Conservation (phyloP, 352 stramenopile species). For the Globisporangium takayamanum region DNA sequence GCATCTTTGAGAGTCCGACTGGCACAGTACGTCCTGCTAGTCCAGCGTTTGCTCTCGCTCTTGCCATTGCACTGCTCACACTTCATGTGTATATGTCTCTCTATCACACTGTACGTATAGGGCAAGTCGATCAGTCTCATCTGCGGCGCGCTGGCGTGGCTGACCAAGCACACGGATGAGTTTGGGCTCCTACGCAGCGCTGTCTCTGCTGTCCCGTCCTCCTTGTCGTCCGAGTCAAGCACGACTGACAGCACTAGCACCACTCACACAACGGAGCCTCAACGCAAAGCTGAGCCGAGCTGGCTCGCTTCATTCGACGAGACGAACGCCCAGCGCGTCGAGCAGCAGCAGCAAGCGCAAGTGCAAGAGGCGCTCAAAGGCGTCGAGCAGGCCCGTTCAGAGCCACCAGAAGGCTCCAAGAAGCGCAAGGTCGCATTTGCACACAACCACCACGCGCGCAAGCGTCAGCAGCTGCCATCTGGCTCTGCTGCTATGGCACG, state of each 20-base stretch:
- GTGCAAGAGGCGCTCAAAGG: conserved; percentile 40
- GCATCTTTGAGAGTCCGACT: conserved; percentile 91
- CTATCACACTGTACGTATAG: conserved; percentile 15
- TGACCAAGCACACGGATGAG: conserved; percentile 67
- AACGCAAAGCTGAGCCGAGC: conserved; percentile 28
- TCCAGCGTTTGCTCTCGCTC: background rate
- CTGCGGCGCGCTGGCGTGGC: conserved; percentile 83
- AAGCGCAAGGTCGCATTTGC: conserved; percentile 65
- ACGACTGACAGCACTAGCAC: background rate
- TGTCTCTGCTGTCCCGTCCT: background rate
- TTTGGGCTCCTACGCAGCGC: conserved; percentile 37
- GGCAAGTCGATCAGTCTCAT: conserved; percentile 92
- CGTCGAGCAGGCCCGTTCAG: conserved; percentile 48
- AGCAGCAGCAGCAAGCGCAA: conserved; percentile 35
- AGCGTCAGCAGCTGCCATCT: conserved; percentile 17
- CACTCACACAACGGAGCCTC: background rate
- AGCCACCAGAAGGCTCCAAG: conserved; percentile 37
- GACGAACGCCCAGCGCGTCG: conserved; percentile 32
- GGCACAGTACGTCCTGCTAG: conserved; percentile 49
- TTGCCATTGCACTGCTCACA: background rate
- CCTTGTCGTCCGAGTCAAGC: conserved; percentile 4
- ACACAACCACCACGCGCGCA: conserved; percentile 62
- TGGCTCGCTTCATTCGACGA: conserved; percentile 62
- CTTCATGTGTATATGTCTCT: background rate
- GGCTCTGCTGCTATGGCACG: background rate